Percentiles rank a stretch among this genome's conserved stretches.
Conservation (phyloP, 108 stramenopile genomes). For the Stephanodiscus minutulus region DNA sequence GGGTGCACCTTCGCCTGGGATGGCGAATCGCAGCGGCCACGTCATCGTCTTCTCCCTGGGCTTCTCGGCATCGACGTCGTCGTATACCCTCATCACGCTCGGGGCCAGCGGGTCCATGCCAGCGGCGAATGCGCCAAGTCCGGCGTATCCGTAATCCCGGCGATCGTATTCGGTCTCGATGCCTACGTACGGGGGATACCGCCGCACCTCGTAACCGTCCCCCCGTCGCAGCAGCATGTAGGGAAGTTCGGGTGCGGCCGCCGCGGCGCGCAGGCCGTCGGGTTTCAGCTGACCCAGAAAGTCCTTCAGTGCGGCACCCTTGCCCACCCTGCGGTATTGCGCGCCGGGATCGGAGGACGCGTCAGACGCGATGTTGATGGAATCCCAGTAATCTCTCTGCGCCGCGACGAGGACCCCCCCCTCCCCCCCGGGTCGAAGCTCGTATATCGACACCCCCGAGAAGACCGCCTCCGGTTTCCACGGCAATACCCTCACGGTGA, state of each 20-base stretch:
- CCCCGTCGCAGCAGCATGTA: constrained; percentile 83
- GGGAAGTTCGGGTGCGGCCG: constrained; percentile 80
- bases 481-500: constrained; percentile 83
- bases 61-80: constrained; percentile 47
- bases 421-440: constrained; percentile 57
- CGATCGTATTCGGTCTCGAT: constrained; percentile 66
- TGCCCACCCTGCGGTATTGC: constrained; percentile 69
- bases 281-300: constrained; percentile 82
- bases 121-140: constrained; percentile 71
- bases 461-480: constrained; percentile 93
- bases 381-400: constrained; percentile 96
- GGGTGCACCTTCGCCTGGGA: constrained; percentile 56
- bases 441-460: constrained; percentile 92
- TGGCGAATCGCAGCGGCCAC: constrained; percentile 81
- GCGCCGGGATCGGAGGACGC: constrained; percentile 15
- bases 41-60: constrained; percentile 69
- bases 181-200: constrained; percentile 71
- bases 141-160: constrained; percentile 81
- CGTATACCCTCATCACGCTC: constrained; percentile 72
- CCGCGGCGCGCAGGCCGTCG: constrained; percentile 53
- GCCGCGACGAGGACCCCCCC: constrained; percentile 64
- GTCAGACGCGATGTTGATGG: constrained; percentile 72
- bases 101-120: constrained; percentile 82
- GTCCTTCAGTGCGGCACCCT: constrained; percentile 64
- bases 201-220: constrained; percentile 78